These are phyloP conservation scores for Ceriops decandra DNA, from an alignment of 345 rosid species.

Conservation along the genomic window DNA sequence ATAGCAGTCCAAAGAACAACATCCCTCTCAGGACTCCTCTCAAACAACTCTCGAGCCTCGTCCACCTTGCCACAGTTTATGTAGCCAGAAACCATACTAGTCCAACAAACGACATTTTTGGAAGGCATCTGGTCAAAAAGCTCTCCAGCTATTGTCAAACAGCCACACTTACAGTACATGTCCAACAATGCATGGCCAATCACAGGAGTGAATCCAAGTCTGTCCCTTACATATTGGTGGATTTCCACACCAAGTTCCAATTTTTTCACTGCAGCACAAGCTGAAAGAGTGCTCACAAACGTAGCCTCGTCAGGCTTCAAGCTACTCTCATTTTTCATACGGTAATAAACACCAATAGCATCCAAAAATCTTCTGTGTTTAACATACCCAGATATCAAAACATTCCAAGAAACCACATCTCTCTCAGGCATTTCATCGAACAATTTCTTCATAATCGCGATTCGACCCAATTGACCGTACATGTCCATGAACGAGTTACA, in stretches of 20 bases:
- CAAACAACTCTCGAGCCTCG: constrained; percentile 66
- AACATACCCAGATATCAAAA: constrained; percentile 57
- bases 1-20: constrained; percentile 83
- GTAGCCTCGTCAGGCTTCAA: constrained; percentile 59
- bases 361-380: constrained; percentile 46
- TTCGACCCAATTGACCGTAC: constrained; percentile 46
- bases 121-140: constrained; percentile 45
- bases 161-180: constrained; percentile 70
- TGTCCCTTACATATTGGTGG: constrained; percentile 36
- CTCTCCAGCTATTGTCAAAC: constrained; percentile 41
- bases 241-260: constrained; percentile 53
- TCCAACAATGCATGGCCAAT: constrained; percentile 64
- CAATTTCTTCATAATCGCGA: constrained; percentile 34
- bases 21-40: constrained; percentile 60
- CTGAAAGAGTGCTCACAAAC: constrained; percentile 62
- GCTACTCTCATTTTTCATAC: constrained; percentile 41
- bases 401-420: constrained; percentile 72
- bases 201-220: constrained; percentile 40
- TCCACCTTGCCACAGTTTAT: constrained; percentile 44
- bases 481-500: constrained; percentile 63
- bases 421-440: constrained; percentile 67
- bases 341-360: constrained; percentile 41
- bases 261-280: constrained; percentile 52
- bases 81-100: constrained; percentile 64
- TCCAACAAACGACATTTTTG: constrained; percentile 71